Percentiles rank a stretch among this genome's conserved stretches.
phyloP scores from a whole-genome alignment of 148 eudicot species.

The Fagopyrum homotropicum region DNA sequence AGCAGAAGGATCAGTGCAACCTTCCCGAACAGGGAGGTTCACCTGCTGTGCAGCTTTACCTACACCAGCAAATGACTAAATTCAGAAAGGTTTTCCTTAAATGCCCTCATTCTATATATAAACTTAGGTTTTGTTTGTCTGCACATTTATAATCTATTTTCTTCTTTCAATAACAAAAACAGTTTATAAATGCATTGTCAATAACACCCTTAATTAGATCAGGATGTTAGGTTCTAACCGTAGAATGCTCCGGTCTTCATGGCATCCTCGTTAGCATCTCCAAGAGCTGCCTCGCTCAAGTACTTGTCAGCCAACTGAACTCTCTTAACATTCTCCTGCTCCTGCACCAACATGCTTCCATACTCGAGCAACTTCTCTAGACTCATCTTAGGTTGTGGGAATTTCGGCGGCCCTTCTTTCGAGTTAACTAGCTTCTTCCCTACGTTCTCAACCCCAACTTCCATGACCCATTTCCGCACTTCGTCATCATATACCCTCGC shows the following conservation, averaged over 20 bases:
- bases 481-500: conserved; percentile 88
- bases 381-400: conserved; percentile 73
- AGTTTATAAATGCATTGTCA: too few species aligned
- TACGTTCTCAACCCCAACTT: conserved; percentile 51
- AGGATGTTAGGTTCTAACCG: conserved; percentile 25
- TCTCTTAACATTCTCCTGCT: conserved; percentile 92
- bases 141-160: too few species aligned
- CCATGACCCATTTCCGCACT: conserved; percentile 59
- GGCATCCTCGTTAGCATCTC: conserved; percentile 83
- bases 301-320: conserved; percentile 81
- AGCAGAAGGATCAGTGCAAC: conserved; percentile 2
- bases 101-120: too few species aligned
- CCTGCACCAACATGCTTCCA: conserved; percentile 77
- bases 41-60: conserved; percentile 8
- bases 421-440: conserved; percentile 90
- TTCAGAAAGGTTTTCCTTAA: not conserved
- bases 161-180: too few species aligned
- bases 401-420: conserved; percentile 61
- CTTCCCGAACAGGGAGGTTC: not conserved
- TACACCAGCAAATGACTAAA: not conserved
- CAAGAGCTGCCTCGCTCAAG: conserved; percentile 73
- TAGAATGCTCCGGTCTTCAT: conserved; percentile 52
- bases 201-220: too few species aligned
- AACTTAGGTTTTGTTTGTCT: too few species aligned
- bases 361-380: conserved; percentile 70